phyloP scores from a whole-genome alignment of 2,329 filamentous ascomycete genomes.

The Neurospora crassa region DNA sequence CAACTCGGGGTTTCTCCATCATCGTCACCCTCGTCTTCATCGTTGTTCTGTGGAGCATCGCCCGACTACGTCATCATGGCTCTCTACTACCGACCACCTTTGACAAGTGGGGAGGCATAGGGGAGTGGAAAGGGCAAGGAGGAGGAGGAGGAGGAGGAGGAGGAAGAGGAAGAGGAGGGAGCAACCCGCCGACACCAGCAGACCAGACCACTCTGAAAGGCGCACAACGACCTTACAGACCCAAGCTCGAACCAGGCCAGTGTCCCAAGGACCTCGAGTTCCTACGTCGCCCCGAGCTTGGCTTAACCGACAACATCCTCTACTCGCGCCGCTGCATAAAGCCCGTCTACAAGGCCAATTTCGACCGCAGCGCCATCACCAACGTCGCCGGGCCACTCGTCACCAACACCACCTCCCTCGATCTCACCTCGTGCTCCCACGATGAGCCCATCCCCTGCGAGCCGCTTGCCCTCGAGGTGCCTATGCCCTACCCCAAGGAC shows the following conservation, averaged over 20 bases:
- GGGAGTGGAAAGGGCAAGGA: not conserved
- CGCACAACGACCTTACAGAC: not conserved
- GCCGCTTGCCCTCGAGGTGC: slow-evolving; percentile 37
- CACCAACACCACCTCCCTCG: slow-evolving; percentile 21
- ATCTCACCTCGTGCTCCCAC: slow-evolving; percentile 22
- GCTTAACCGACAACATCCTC: slow-evolving; percentile 30
- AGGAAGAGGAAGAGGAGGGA: not conserved
- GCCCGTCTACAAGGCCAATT: slow-evolving; percentile 22
- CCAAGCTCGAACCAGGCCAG: not conserved
- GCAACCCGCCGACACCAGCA: not conserved
- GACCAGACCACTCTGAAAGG: not conserved
- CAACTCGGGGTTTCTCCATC: slow-evolving; percentile 11
- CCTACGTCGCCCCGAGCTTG: slow-evolving; percentile 19
- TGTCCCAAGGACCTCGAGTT: slow-evolving; percentile 14
- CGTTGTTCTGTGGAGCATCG: slow-evolving; percentile 12
- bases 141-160: not conserved
- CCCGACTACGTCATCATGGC: slow-evolving; percentile 10
- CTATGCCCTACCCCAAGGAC: slow-evolving; percentile 30
- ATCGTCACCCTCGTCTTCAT: slow-evolving; percentile 11
- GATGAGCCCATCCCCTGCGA: slow-evolving; percentile 26
- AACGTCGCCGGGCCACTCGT: slow-evolving; percentile 30
- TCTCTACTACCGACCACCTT: slow-evolving; percentile 4
- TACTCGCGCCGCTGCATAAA: slow-evolving; percentile 37
- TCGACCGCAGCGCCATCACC: slow-evolving; percentile 28
- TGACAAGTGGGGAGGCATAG: not conserved